Evolutionary conservation across 108 stramenopile genomes (phyloP).

Genomic region (Mayamaea pseudoterrestris): DNA sequence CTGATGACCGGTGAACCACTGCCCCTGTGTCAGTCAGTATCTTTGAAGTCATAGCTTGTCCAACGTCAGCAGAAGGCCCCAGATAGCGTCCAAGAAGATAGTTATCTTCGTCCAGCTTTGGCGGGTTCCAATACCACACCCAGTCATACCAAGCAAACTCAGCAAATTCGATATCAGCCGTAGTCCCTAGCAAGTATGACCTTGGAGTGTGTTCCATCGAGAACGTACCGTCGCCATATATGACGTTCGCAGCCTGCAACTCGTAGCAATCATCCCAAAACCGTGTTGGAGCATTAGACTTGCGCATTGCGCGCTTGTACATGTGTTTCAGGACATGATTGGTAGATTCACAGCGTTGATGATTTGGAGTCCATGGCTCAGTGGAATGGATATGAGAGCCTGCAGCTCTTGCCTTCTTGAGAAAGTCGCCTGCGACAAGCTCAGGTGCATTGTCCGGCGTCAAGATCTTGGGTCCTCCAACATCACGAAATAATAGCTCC

Average conservation of each 20-base stretch:
- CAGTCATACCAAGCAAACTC: slow-evolving; percentile 29
- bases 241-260: no score
- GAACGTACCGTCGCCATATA: no score
- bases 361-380: slow-evolving; percentile 18
- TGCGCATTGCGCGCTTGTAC: slow-evolving; percentile 4
- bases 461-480: slow-evolving; percentile 19
- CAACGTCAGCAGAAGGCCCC: slow-evolving; percentile 13
- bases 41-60: slow-evolving; percentile 3
- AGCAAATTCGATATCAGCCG: slow-evolving; percentile 24
- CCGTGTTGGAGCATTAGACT: neutral
- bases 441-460: slow-evolving; percentile 23
- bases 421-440: slow-evolving; percentile 10
- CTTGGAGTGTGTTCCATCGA: slow-evolving; percentile 15
- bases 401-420: slow-evolving; percentile 3
- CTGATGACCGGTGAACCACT: neutral
- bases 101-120: neutral
- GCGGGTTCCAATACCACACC: slow-evolving; percentile 7
- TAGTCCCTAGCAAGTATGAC: slow-evolving; percentile 16
- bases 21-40: slow-evolving; percentile 14
- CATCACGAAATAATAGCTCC: slow-evolving; percentile 9
- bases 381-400: slow-evolving; percentile 7
- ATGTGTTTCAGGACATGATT: slow-evolving; percentile 18
- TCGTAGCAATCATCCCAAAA: slow-evolving; percentile 23
- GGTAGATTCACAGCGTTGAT: slow-evolving; percentile 14
- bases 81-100: slow-evolving; percentile 14